Conservation (phyloP, 2,329 filamentous ascomycete species). For the Cytospora piceae region DNA sequence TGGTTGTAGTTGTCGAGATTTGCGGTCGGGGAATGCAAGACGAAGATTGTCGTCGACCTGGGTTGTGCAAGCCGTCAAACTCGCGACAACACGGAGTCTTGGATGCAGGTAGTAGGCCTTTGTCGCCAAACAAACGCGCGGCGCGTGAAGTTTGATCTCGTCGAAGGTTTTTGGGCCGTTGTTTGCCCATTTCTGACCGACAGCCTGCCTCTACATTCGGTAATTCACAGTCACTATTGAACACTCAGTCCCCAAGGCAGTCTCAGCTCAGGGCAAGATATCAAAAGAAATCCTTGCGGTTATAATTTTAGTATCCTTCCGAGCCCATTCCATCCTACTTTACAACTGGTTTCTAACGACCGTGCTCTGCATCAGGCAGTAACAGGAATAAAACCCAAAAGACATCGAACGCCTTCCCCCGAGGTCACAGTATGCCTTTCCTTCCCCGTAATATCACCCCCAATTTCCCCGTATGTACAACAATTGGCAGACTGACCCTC, state of each 20-base stretch:
- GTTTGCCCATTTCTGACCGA: not conserved
- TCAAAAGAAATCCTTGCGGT: too few relatives aligned
- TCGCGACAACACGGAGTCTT: not conserved
- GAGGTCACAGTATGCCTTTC: not conserved
- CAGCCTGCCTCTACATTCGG: not conserved
- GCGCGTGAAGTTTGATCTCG: not conserved
- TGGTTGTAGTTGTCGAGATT: not conserved
- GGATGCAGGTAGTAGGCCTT: too few relatives aligned
- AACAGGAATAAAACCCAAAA: constrained; percentile 4
- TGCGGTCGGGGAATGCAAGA: not conserved
- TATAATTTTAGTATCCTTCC: not conserved
- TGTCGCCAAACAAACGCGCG: not conserved
- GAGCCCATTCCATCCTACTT: not conserved
- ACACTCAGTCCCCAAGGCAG: not conserved
- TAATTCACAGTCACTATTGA: not conserved
- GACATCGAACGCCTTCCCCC: not conserved
- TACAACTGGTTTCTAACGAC: constrained; percentile 7
- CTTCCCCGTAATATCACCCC: not conserved
- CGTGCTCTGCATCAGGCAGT: constrained; percentile 16
- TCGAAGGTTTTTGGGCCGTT: not conserved
- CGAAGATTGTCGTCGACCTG: too few relatives aligned
- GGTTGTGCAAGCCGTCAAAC: not conserved
- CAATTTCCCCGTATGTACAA: not conserved
- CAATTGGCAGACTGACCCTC: not conserved
- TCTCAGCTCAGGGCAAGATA: not conserved